phyloP scores from a whole-genome alignment of 768 basidiomycete species.

The Kwoniella newhampshirensis region DNA sequence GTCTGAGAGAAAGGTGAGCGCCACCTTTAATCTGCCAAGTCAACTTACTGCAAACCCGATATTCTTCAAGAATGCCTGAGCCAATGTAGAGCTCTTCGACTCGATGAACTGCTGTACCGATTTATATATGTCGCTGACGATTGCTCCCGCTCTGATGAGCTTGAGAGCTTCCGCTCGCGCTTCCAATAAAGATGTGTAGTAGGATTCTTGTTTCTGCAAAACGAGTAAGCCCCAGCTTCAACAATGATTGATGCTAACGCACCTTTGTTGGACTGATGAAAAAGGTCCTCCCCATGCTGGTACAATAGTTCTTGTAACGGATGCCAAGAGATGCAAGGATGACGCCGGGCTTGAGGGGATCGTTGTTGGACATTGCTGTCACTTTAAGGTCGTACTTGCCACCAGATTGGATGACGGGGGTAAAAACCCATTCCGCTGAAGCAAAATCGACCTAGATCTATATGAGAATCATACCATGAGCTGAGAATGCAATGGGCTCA shows the following conservation, averaged over 20 bases:
- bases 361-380: constrained; percentile 78
- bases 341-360: constrained; percentile 79
- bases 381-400: constrained; percentile 87
- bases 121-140: constrained; percentile 77
- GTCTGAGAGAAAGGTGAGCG: constrained; percentile 59
- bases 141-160: constrained; percentile 74
- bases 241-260: constrained; percentile 9
- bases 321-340: constrained; percentile 83
- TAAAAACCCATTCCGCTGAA: constrained; percentile 89
- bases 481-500: constrained; percentile 55
- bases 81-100: constrained; percentile 76
- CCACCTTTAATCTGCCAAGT: background rate
- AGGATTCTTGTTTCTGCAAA: constrained; percentile 80
- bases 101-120: constrained; percentile 68
- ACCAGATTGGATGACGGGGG: constrained; percentile 92
- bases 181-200: constrained; percentile 74
- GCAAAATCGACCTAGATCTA: constrained; percentile 73
- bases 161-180: constrained; percentile 74
- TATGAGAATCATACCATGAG: background rate
- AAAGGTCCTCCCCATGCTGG: constrained; percentile 88
- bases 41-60: constrained; percentile 79
- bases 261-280: constrained; percentile 91
- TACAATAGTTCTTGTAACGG: constrained; percentile 88
- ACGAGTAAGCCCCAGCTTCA: constrained; percentile 7
- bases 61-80: constrained; percentile 81